Percentiles rank a stretch among this genome's conserved stretches.
Evolutionary conservation across 75 land plant species (phyloP).

Genomic region (Picea sitchensis): DNA sequence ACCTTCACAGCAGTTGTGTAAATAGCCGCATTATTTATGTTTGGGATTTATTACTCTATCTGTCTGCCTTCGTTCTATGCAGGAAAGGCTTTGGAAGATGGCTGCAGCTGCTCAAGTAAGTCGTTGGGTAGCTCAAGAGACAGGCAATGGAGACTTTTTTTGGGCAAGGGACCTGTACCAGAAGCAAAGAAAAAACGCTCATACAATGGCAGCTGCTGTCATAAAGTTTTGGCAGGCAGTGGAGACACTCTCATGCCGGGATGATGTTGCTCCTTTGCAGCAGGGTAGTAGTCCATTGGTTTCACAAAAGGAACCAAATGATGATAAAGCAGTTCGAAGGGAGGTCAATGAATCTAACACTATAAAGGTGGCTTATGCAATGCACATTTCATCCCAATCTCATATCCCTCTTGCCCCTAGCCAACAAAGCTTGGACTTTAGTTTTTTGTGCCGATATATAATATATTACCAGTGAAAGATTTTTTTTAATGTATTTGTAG

Average conservation of each 20-base stretch:
- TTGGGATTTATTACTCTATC: not conserved
- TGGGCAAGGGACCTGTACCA: conserved; percentile 17
- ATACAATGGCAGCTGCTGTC: conserved; percentile 51
- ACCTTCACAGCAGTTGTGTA: not conserved
- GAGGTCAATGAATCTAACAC: conserved; percentile 25
- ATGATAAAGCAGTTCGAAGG: conserved; percentile 22
- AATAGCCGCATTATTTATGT: conserved; percentile 1
- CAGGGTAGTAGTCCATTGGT: not conserved
- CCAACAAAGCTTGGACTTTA: not conserved
- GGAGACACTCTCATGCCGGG: conserved; percentile 20
- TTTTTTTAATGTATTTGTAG: not conserved
- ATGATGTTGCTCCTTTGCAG: not conserved
- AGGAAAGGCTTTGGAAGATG: conserved; percentile 93
- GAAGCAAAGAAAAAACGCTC: conserved; percentile 41
- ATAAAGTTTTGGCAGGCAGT: conserved; percentile 74
- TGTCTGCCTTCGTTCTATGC: conserved; percentile 4
- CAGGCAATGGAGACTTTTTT: conserved; percentile 27
- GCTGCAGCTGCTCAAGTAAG: conserved; percentile 72
- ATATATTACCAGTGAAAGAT: not conserved
- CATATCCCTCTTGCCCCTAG: not conserved
- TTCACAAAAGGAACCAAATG: not conserved
- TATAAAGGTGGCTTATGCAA: conserved; percentile 8
- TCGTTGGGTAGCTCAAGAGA: conserved; percentile 30
- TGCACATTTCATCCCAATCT: conserved; percentile 1
- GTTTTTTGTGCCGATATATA: not conserved